Evolutionary conservation across 140 eudicot species (phyloP).

Genomic region (Ambrosia hybrid): DNA sequence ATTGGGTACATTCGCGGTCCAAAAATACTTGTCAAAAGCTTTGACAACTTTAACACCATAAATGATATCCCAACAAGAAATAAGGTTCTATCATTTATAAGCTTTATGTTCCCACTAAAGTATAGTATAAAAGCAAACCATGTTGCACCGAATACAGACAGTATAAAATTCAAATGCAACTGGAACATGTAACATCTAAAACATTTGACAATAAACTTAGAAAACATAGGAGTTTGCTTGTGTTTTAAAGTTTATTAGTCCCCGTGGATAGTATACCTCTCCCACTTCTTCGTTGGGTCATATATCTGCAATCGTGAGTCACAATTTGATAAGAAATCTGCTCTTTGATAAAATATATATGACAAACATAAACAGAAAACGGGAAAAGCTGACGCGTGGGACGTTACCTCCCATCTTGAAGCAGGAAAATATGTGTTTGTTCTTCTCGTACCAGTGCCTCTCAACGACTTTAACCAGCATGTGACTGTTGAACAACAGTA

Average conservation of each 20-base stretch:
- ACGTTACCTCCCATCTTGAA: slow-evolving; percentile 98
- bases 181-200: slow-evolving; percentile 21
- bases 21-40: not conserved
- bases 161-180: slow-evolving; percentile 15
- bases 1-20: too few species aligned
- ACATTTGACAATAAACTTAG: not conserved
- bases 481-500: slow-evolving; percentile 57
- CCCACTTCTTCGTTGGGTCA: slow-evolving; percentile 93
- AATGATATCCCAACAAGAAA: not conserved
- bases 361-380: not conserved
- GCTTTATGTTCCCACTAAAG: not conserved
- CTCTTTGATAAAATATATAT: not conserved
- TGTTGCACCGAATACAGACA: slow-evolving; percentile 1
- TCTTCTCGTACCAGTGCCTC: slow-evolving; percentile 99
- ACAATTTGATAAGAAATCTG: slow-evolving; percentile 3
- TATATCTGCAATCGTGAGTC: slow-evolving; percentile 60
- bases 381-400: not conserved
- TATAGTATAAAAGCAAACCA: not conserved
- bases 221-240: not conserved
- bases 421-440: slow-evolving; percentile 98
- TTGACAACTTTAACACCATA: not conserved
- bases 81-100: not conserved
- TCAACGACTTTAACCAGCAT: slow-evolving; percentile 99
- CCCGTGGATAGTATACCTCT: too few species aligned
- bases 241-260: slow-evolving; percentile 44